Base-by-base conservation (phyloP, 805 yeast species). In the Suhomyces faveliae region DNA sequence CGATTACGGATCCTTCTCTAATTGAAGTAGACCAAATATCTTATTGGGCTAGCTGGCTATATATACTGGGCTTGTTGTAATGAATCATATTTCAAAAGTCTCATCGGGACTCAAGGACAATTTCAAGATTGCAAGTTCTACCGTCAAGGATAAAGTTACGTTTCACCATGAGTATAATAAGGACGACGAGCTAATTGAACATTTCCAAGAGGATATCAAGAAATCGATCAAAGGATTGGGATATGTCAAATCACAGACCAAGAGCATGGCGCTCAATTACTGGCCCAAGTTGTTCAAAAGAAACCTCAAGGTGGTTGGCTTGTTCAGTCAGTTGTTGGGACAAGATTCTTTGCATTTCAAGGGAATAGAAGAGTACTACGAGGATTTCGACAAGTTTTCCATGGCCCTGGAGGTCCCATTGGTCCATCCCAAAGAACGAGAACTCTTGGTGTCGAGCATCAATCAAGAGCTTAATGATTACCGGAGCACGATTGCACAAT, bases 171-270 rank as follows among this genome's bases (percentile, higher is more conserved):
- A 43, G 24, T 46, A 35, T 35, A 48, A 49, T 21, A 42, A 47
- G 42, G 52, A 52, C 22, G 56, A 50, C 40, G 52, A 52, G 40
- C 22, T 52, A 15, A 39, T 54, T 17, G 42, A 43, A 10, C 51
- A 42, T 13, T 53, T 51, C 43, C 55, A 52, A 23, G 50, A 50
- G 23, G 62, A 60, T 45, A 47, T 53, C 51, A 21, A 57, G 64
- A 11, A 47, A 8, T 40, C 50, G 11, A 59, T 72, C 24, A 70
- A 73, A 17, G 83, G 80, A 1, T 57, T 79, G 33, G 68, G 70
- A 40, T 78, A 64, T 49, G 50, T 78, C 15, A 51, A 48, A 7
- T 35, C 51, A 19, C 73, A 68, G 45, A 56, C 67, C 27, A 53
- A 57, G 29, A 49, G 60, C 40, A 40, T 61, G 38, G 54, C 61